A percentile compares a stretch with the other conserved stretches of the same genome.
Evolutionary conservation across 2,329 filamentous ascomycete species (phyloP).

Genomic region (Penicillium sp.): DNA sequence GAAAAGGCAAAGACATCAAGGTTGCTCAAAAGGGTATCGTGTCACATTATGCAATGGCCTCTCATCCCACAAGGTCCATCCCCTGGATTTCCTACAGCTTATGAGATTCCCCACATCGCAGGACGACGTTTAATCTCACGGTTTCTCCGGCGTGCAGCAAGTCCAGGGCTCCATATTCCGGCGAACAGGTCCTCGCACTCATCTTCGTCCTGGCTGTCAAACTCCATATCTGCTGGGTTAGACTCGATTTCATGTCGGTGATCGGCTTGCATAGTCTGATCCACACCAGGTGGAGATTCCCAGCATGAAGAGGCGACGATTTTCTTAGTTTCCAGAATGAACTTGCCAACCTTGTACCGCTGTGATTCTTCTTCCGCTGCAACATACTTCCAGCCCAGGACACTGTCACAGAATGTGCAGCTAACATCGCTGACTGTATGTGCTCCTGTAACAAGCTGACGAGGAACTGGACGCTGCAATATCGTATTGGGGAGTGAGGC

Average conservation of each 20-base stretch:
- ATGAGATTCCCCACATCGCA: constrained; percentile 27
- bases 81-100: constrained; percentile 1
- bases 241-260: constrained; percentile 7
- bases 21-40: not conserved
- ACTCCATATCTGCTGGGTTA: constrained; percentile 49
- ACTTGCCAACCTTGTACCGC: constrained; percentile 66
- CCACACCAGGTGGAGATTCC: constrained; percentile 43
- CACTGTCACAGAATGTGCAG: constrained; percentile 56
- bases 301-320: constrained; percentile 53
- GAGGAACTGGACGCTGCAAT: constrained; percentile 56
- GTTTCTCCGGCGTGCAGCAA: constrained; percentile 49
- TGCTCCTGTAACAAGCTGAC: constrained; percentile 62
- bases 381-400: constrained; percentile 66
- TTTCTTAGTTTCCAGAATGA: constrained; percentile 62
- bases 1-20: not conserved
- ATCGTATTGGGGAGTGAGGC: constrained; percentile 59
- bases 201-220: constrained; percentile 66
- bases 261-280: constrained; percentile 7
- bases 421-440: constrained; percentile 63
- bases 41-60: not conserved
- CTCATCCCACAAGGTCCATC: not conserved
- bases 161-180: constrained; percentile 59
- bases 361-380: constrained; percentile 61
- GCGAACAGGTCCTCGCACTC: constrained; percentile 66
- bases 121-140: constrained; percentile 37